A percentile compares a stretch with the other conserved stretches of the same genome.
Evolutionary conservation across 768 basidiomycete genomes (phyloP).

Genomic region (Lactifluus volemus): DNA sequence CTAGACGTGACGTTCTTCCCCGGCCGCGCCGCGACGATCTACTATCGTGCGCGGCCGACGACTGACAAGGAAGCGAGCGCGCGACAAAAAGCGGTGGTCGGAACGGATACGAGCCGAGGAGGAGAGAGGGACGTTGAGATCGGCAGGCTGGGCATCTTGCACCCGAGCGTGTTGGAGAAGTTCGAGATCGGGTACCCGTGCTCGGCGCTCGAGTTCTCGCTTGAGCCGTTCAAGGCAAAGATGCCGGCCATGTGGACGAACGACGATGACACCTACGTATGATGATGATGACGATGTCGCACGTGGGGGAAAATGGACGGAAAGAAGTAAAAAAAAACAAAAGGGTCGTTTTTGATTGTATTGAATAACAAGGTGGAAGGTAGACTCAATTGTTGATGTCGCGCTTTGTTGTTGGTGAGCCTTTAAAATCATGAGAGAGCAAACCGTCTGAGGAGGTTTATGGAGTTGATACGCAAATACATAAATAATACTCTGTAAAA

Average conservation of each 20-base stretch:
- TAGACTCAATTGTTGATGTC: not conserved
- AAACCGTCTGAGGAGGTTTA: not conserved
- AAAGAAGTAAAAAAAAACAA: not conserved
- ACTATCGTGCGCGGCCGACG: constrained; percentile 53
- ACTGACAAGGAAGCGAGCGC: not conserved
- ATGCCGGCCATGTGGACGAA: constrained; percentile 50
- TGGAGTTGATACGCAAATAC: not conserved
- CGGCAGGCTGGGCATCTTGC: constrained; percentile 87
- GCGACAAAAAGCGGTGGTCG: too few relatives aligned
- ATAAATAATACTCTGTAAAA: not conserved
- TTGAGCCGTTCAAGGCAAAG: constrained; percentile 89
- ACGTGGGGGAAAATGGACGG: not conserved
- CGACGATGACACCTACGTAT: constrained; percentile 26
- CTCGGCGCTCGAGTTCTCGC: constrained; percentile 87
- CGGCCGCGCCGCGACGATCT: constrained; percentile 87
- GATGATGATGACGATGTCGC: not conserved
- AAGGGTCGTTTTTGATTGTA: not conserved
- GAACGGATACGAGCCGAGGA: too few relatives aligned
- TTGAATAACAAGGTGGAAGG: too few relatives aligned
- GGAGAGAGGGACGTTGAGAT: constrained; percentile 52
- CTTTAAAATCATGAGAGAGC: not conserved
- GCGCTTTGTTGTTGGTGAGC: not conserved
- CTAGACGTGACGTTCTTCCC: constrained; percentile 92
- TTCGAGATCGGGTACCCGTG: constrained; percentile 95
- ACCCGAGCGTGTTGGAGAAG: constrained; percentile 83